These are phyloP conservation scores for Tillandsia leiboldiana DNA, from an alignment of 176 grass and related monocot genomes.

Conservation along the genomic window DNA sequence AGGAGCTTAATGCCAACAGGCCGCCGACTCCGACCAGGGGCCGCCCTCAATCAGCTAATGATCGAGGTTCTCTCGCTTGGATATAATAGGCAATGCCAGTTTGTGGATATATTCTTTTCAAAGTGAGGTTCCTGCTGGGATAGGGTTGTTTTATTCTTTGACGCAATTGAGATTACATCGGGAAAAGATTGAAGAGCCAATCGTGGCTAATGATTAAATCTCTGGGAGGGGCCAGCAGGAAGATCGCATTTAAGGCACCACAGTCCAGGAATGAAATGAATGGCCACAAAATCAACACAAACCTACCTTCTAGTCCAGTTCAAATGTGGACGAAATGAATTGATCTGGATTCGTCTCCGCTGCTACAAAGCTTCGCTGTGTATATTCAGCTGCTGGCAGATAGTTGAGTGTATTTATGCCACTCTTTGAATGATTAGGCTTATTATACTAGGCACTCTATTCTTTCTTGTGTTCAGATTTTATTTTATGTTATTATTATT, in stretches of 20 bases:
- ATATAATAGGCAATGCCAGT: slow-evolving; percentile 5
- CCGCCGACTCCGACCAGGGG: slow-evolving; percentile 86
- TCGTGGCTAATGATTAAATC: not conserved
- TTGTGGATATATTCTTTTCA: not conserved
- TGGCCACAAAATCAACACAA: not conserved
- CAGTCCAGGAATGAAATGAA: not conserved
- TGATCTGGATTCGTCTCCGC: not conserved
- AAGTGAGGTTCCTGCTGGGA: not conserved
- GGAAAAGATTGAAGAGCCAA: not conserved
- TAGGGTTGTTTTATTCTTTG: not conserved
- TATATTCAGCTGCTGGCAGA: slow-evolving; percentile 44
- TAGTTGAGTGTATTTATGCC: slow-evolving; percentile 13
- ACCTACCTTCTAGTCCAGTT: not conserved
- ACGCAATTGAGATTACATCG: not conserved
- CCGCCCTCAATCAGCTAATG: slow-evolving; percentile 71
- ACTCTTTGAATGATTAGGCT: slow-evolving; percentile 24
- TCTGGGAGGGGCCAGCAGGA: not conserved
- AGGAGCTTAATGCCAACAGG: slow-evolving; percentile 97
- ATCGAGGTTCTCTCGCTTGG: slow-evolving; percentile 74
- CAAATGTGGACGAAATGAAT: not conserved
- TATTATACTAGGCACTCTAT: slow-evolving; percentile 66
- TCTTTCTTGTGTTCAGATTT: slow-evolving; percentile 48
- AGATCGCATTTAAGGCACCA: not conserved
- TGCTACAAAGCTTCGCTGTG: slow-evolving; percentile 33
- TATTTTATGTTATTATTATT: not conserved